These are phyloP conservation scores for Pterocarpus santalinus DNA, from an alignment of 306 rosid species.

Conservation along the genomic window DNA sequence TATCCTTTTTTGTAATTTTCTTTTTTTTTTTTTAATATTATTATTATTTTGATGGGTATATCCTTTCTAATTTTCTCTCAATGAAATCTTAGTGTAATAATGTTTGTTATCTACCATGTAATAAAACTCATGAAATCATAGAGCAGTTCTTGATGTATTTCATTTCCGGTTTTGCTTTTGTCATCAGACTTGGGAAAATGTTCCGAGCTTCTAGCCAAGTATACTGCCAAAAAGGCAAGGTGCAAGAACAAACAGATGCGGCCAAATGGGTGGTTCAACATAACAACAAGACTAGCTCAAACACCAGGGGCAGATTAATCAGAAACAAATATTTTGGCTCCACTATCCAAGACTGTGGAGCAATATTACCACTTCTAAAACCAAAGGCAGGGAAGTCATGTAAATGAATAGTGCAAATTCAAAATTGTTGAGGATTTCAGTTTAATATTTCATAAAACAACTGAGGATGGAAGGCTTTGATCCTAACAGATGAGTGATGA, in stretches of 20 bases:
- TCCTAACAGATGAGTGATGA: not conserved
- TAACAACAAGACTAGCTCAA: not conserved
- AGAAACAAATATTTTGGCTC: not conserved
- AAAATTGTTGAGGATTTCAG: not conserved
- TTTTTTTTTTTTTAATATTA: no score
- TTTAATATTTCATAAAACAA: not conserved
- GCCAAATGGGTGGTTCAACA: conserved; percentile 11
- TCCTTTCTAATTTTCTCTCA: not conserved
- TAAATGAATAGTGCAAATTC: not conserved
- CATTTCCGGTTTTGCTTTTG: conserved; percentile 4
- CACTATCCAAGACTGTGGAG: conserved; percentile 1
- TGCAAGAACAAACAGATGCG: conserved; percentile 16
- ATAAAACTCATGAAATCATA: conserved; percentile 6
- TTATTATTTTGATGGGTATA: no score
- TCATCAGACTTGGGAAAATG: conserved; percentile 4
- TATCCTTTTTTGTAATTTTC: no score
- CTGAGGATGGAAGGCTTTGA: not conserved
- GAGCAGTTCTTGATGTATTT: not conserved
- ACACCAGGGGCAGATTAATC: not conserved
- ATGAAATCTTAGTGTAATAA: not conserved
- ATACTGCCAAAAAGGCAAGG: conserved; percentile 24
- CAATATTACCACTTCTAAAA: not conserved
- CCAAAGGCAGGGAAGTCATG: not conserved
- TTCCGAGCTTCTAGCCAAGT: not conserved
- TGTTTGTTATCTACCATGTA: not conserved